Conservation (phyloP, 345 rosid genomes). For the Citrus sp. region DNA sequence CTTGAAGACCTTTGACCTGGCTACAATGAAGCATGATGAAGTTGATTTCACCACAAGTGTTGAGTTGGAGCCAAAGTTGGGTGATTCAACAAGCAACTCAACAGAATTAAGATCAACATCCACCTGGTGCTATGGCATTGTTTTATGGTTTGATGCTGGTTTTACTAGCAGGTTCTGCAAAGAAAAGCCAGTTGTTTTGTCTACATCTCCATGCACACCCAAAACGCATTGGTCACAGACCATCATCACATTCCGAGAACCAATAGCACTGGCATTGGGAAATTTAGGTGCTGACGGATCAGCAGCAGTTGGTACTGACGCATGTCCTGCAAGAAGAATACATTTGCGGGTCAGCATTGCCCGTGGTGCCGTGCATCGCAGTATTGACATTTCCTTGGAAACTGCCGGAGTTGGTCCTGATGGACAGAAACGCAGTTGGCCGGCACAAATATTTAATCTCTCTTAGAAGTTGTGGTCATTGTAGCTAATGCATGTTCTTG, state of each 20-base stretch:
- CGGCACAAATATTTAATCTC: slow-evolving; percentile 75
- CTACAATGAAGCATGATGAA: slow-evolving; percentile 78
- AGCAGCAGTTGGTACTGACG: slow-evolving; percentile 47
- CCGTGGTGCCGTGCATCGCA: slow-evolving; percentile 67
- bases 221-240: slow-evolving; percentile 96
- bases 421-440: slow-evolving; percentile 60
- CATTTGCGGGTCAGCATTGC: slow-evolving; percentile 78
- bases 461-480: slow-evolving; percentile 19
- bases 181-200: slow-evolving; percentile 66
- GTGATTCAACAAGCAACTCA: slow-evolving; percentile 16
- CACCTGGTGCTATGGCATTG: slow-evolving; percentile 68
- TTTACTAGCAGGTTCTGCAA: slow-evolving; percentile 86
- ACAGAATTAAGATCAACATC: slow-evolving; percentile 15
- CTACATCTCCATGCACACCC: slow-evolving; percentile 81
- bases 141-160: slow-evolving; percentile 90
- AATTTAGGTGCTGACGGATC: slow-evolving; percentile 26
- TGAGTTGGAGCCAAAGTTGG: slow-evolving; percentile 35
- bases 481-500: too few species aligned
- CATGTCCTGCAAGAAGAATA: slow-evolving; percentile 59
- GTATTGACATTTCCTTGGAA: slow-evolving; percentile 85
- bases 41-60: slow-evolving; percentile 85
- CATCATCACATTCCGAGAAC: slow-evolving; percentile 71
- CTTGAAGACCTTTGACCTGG: slow-evolving; percentile 72
- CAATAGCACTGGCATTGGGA: slow-evolving; percentile 50
- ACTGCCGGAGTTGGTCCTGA: slow-evolving; percentile 41